phyloP scores from a whole-genome alignment of 495 filamentous ascomycete species.

The Penicillium crystallinum region DNA sequence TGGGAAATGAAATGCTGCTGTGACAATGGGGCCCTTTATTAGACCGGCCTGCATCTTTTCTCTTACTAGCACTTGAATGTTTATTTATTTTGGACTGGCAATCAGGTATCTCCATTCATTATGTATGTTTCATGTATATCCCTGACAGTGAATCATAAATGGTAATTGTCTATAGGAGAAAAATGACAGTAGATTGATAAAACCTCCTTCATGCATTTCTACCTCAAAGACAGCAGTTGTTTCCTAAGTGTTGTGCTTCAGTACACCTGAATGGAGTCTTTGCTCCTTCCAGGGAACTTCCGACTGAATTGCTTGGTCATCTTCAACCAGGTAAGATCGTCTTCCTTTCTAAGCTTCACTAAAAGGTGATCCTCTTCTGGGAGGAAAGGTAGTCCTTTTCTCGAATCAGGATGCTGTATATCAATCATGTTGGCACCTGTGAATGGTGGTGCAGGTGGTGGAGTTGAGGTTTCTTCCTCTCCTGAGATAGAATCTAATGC shows the following conservation, averaged over 20 bases:
- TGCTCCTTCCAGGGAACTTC: neutral
- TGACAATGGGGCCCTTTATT: neutral
- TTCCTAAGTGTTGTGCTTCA: neutral
- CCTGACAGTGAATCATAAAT: too few relatives aligned
- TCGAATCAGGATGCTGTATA: neutral
- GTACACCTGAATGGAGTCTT: neutral
- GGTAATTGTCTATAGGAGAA: too few relatives aligned
- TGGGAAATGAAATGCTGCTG: slow-evolving; percentile 1
- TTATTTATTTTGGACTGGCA: slow-evolving; percentile 3
- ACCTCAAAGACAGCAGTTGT: neutral
- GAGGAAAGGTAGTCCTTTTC: neutral
- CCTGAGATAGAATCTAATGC: neutral
- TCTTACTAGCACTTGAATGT: neutral
- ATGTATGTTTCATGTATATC: too few relatives aligned
- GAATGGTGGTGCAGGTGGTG: neutral
- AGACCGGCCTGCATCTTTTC: neutral
- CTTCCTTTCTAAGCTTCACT: neutral
- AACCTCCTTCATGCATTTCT: too few relatives aligned
- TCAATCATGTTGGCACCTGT: neutral
- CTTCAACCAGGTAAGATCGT: neutral
- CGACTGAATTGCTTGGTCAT: neutral
- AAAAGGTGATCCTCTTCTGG: neutral
- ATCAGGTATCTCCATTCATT: neutral
- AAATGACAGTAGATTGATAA: too few relatives aligned
- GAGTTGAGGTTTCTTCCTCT: too few relatives aligned